Evolutionary conservation across 2,329 filamentous ascomycete species (phyloP).

Genomic region (Colletotrichum sojae): DNA sequence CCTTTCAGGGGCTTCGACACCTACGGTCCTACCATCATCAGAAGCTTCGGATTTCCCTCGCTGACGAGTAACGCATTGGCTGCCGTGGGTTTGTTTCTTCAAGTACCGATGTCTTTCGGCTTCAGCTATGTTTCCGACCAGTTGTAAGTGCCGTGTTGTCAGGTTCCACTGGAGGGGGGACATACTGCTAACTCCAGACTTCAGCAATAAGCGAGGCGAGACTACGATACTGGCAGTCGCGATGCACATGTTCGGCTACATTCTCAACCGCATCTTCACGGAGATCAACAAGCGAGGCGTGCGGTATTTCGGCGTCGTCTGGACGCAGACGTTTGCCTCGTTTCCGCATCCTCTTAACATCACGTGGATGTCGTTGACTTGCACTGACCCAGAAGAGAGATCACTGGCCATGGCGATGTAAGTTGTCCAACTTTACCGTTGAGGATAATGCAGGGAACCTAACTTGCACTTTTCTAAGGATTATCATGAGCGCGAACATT

Average conservation of each 20-base stretch:
- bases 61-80: slow-evolving; percentile 68
- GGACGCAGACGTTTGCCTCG: slow-evolving; percentile 68
- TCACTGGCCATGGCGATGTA: slow-evolving; percentile 53
- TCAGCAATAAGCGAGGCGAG: slow-evolving; percentile 63
- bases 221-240: slow-evolving; percentile 65
- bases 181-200: background rate
- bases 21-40: slow-evolving; percentile 69
- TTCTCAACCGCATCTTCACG: slow-evolving; percentile 68
- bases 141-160: slow-evolving; percentile 55
- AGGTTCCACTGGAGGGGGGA: too few species aligned
- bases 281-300: slow-evolving; percentile 57
- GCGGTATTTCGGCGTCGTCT: slow-evolving; percentile 68
- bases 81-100: slow-evolving; percentile 66
- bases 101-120: slow-evolving; percentile 65
- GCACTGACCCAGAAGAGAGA: slow-evolving; percentile 69
- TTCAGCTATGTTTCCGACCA: slow-evolving; percentile 69
- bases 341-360: slow-evolving; percentile 72
- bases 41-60: slow-evolving; percentile 63
- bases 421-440: too few species aligned
- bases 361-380: slow-evolving; percentile 71
- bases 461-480: too few species aligned
- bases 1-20: slow-evolving; percentile 64
- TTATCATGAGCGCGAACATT: too few species aligned
- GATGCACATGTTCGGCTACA: slow-evolving; percentile 64
- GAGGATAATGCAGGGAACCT: too few species aligned